Evolutionary conservation across 2,329 filamentous ascomycete species (phyloP).

Genomic region (Curvularia lunata): DNA sequence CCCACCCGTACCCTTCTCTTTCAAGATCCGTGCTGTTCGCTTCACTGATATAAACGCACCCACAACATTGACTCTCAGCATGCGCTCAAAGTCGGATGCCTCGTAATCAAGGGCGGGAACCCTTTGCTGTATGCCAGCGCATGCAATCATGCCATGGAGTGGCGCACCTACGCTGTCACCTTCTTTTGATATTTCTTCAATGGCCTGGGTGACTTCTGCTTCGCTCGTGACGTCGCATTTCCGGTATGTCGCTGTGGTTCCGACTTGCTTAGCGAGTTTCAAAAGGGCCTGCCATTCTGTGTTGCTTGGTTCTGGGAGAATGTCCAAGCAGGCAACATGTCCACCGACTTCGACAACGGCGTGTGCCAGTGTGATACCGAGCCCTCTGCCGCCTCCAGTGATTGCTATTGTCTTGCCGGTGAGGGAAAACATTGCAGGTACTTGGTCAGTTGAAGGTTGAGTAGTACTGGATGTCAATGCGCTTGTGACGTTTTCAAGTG

Average conservation of each 20-base stretch:
- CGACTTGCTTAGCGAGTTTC: slow-evolving; percentile 50
- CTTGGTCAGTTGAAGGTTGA: slow-evolving; percentile 4
- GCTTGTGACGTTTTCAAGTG: slow-evolving; percentile 2
- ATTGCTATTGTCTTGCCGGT: slow-evolving; percentile 53
- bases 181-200: slow-evolving; percentile 49
- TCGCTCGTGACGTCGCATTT: slow-evolving; percentile 59
- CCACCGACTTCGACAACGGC: slow-evolving; percentile 60
- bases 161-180: slow-evolving; percentile 42
- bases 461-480: slow-evolving; percentile 2
- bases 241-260: slow-evolving; percentile 50
- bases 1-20: slow-evolving; percentile 60
- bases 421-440: slow-evolving; percentile 13
- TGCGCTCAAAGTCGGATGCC: slow-evolving; percentile 44
- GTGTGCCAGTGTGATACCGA: slow-evolving; percentile 58
- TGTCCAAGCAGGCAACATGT: slow-evolving; percentile 58
- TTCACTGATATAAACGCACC: slow-evolving; percentile 49
- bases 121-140: slow-evolving; percentile 59
- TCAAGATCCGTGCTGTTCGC: slow-evolving; percentile 56
- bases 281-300: slow-evolving; percentile 53
- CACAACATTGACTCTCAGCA: slow-evolving; percentile 48
- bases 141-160: slow-evolving; percentile 54
- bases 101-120: slow-evolving; percentile 57
- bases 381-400: slow-evolving; percentile 59
- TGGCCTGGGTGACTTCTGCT: slow-evolving; percentile 42
- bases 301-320: slow-evolving; percentile 49